Percentiles rank a stretch among this genome's conserved stretches.
Evolutionary conservation across 371 early-diverging fungal genomes (phyloP).

Genomic region (Syncephalastrum monosporum): DNA sequence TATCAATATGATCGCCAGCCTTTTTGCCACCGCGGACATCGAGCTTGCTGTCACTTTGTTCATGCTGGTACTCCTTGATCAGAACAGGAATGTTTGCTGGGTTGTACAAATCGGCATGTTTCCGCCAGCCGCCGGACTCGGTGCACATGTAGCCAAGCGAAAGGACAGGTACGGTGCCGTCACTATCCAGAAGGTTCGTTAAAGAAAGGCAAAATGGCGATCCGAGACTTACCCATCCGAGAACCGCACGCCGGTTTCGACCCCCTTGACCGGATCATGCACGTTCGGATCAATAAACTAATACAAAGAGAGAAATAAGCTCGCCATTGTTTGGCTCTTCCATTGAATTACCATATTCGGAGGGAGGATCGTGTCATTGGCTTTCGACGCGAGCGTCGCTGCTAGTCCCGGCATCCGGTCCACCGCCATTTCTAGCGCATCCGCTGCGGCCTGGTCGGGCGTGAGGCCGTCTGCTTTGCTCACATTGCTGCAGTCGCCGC

Average conservation of each 20-base stretch:
- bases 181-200: conserved; percentile 50
- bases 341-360: conserved; percentile 13
- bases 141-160: conserved; percentile 92
- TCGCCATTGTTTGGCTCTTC: neutral
- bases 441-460: conserved; percentile 1
- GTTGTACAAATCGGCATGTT: conserved; percentile 71
- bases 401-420: conserved; percentile 1
- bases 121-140: conserved; percentile 81
- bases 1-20: conserved; percentile 90
- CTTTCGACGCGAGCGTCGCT: conserved; percentile 5
- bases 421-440: conserved; percentile 9
- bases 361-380: conserved; percentile 7
- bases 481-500: conserved; percentile 3
- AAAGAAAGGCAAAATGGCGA: neutral
- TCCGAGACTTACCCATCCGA: conserved; percentile 43
- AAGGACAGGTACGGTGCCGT: conserved; percentile 91
- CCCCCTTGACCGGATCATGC: conserved; percentile 31
- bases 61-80: conserved; percentile 77
- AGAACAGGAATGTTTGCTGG: conserved; percentile 77
- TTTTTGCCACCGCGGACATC: conserved; percentile 82
- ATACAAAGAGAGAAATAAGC: neutral
- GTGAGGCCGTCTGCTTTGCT: neutral
- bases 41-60: conserved; percentile 51
- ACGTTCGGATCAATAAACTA: conserved; percentile 47
- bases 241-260: conserved; percentile 58